phyloP scores from a whole-genome alignment of 2,329 filamentous ascomycete genomes.

The Dactylellina haptotyla region DNA sequence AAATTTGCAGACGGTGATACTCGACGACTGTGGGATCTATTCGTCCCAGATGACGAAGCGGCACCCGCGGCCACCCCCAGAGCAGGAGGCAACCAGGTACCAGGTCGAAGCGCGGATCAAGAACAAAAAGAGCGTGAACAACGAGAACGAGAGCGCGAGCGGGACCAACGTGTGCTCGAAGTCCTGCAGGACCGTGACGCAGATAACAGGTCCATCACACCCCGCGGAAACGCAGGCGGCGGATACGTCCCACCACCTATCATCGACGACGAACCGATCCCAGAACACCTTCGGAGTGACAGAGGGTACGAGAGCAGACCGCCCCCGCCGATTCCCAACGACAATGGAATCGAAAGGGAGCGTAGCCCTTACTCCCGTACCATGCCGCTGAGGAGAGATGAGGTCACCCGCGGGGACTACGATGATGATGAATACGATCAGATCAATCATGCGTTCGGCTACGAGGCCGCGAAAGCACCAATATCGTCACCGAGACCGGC shows the following conservation, averaged over 20 bases:
- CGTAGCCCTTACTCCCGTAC: conserved; percentile 49
- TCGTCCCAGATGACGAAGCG: conserved; percentile 48
- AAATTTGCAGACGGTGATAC: conserved; percentile 47
- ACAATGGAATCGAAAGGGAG: conserved; percentile 47
- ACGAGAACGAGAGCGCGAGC: conserved; percentile 37
- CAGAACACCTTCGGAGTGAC: conserved; percentile 27
- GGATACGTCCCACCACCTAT: conserved; percentile 38
- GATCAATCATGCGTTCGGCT: conserved; percentile 9
- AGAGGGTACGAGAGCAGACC: conserved; percentile 41
- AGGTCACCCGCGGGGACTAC: conserved; percentile 13
- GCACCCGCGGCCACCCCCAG: conserved; percentile 7
- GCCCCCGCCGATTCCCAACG: conserved; percentile 45
- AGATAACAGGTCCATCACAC: conserved; percentile 36
- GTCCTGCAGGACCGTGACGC: conserved; percentile 40
- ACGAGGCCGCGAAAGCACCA: conserved; percentile 19
- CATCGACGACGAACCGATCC: conserved; percentile 8
- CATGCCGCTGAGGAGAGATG: conserved; percentile 18
- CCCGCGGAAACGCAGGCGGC: conserved; percentile 17
- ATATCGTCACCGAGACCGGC: not conserved
- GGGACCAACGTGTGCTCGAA: conserved; percentile 46
- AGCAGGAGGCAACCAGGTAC: conserved; percentile 18
- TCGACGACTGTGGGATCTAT: conserved; percentile 47
- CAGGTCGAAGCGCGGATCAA: conserved; percentile 14
- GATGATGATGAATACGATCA: conserved; percentile 44
- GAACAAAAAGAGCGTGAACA: conserved; percentile 29